Base-by-base conservation (phyloP, 2,329 filamentous ascomycete species). In the Didymella segeticola region DNA sequence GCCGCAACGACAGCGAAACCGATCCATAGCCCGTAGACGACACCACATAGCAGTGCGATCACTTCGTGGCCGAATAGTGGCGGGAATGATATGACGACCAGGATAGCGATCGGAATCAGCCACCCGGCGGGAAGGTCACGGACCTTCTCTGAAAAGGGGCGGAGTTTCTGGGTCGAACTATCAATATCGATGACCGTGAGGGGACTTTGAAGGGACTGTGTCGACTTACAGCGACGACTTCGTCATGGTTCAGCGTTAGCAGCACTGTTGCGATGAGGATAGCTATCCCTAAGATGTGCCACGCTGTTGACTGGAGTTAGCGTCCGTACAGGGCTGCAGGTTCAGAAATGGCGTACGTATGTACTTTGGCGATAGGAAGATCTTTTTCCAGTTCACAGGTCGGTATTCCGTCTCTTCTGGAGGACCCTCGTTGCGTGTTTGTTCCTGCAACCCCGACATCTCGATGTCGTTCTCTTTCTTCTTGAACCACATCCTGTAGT, bases 31-130 rank as follows among this genome's bases (percentile, higher is more conserved):
- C 69, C 70, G 33, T 69, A 73, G 6, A 73, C 67, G 4, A 73
- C 65, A 63, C 71, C 71, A 53, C 71, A 73, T 22, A 73, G 55
- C 26, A 72, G 23, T 1, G 67, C 71, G 41, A 73, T 61, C 17
- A 73, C 62, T 25, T 73, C 71, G 33, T 72, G 68, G 14, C 71
- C 71, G 43, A 73, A 72, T 0, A 73, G 56, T 9, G 71, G 71
- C 12, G 71, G 71, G 41, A 73, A 73, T 2, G 71, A 73, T 50
- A 73, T 66, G 15, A 72, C 46, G 34, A 73, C 58, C 11, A 73
- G 61, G 17, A 73, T 73, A 7, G 47, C 68, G 29, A 73, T 62
- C 14, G 71, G 71, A 19, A 73, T 73, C 14, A 73, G 58, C 66
- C 67, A 73, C 22, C 71, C 71, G 23, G 69, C 69, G 39, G 71